Conservation (phyloP, 2,329 filamentous ascomycete species). For the Zalaria sp. region DNA sequence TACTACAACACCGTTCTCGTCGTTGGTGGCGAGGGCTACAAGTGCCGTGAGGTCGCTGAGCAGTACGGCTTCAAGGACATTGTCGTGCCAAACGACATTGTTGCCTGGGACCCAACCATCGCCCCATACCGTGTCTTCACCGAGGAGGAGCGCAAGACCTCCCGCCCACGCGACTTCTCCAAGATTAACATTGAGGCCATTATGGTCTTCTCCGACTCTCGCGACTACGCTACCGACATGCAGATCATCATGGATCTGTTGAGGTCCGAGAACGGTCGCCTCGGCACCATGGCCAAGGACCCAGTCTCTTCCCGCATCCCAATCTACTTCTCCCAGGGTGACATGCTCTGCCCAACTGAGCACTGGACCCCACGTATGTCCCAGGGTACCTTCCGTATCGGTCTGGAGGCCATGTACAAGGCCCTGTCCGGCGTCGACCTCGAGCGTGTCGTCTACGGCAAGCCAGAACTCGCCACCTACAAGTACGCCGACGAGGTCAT, state of each 20-base stretch:
- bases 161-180: constrained; percentile 56
- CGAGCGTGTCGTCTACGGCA: constrained; percentile 64
- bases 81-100: constrained; percentile 59
- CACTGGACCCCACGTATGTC: constrained; percentile 52
- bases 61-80: constrained; percentile 62
- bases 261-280: constrained; percentile 51
- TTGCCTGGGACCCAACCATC: constrained; percentile 54
- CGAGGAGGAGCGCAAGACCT: constrained; percentile 51
- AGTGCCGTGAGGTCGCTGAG: constrained; percentile 59
- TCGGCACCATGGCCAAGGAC: constrained; percentile 52
- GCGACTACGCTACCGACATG: constrained; percentile 62
- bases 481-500: constrained; percentile 65
- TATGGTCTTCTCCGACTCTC: constrained; percentile 59
- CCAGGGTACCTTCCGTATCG: constrained; percentile 62
- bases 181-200: constrained; percentile 61
- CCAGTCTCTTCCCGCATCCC: constrained; percentile 53
- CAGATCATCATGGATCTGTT: constrained; percentile 65
- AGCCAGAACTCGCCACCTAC: constrained; percentile 63
- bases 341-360: constrained; percentile 42
- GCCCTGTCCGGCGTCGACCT: constrained; percentile 54
- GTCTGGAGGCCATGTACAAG: constrained; percentile 61
- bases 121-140: constrained; percentile 57
- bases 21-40: constrained; percentile 61
- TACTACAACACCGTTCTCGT: constrained; percentile 68
- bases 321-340: constrained; percentile 59